These are phyloP conservation scores for Russula emetica DNA, from an alignment of 768 basidiomycete genomes.

Conservation along the genomic window DNA sequence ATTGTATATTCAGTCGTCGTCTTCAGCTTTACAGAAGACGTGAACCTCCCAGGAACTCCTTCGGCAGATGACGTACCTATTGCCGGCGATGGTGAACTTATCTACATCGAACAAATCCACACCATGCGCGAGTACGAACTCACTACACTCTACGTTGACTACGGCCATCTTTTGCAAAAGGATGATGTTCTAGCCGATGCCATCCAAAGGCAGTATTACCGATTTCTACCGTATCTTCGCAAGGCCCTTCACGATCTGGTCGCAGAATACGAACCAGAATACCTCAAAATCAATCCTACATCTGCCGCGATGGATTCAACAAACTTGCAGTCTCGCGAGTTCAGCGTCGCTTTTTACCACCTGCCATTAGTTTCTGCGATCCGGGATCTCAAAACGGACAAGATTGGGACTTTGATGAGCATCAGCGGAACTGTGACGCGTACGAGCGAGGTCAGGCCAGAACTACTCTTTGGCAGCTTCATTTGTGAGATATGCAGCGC, in stretches of 20 bases:
- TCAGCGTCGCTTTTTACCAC: conserved; percentile 93
- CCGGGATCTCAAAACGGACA: conserved; percentile 86
- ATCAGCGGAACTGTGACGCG: conserved; percentile 97
- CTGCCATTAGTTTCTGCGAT: conserved; percentile 93
- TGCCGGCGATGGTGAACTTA: conserved; percentile 54
- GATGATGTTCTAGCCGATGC: conserved; percentile 94
- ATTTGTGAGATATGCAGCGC: conserved; percentile 86
- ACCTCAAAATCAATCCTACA: conserved; percentile 90
- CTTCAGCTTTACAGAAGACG: conserved; percentile 77
- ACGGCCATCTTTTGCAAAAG: conserved; percentile 78
- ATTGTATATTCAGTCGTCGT: conserved; percentile 21
- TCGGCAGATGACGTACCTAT: conserved; percentile 63
- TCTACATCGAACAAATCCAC: conserved; percentile 91
- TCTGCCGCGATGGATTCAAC: conserved; percentile 83
- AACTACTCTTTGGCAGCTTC: conserved; percentile 90
- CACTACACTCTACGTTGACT: conserved; percentile 96
- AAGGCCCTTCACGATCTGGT: conserved; percentile 89
- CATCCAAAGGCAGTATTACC: conserved; percentile 92
- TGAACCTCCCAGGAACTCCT: conserved; percentile 75
- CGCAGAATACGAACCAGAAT: conserved; percentile 85
- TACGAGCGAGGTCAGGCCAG: conserved; percentile 95
- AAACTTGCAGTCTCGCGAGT: conserved; percentile 88
- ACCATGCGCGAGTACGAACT: conserved; percentile 93
- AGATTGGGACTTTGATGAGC: conserved; percentile 90
- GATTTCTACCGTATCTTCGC: conserved; percentile 91